phyloP scores from a whole-genome alignment of 441 rosid genomes.

The Sinapis alba region DNA sequence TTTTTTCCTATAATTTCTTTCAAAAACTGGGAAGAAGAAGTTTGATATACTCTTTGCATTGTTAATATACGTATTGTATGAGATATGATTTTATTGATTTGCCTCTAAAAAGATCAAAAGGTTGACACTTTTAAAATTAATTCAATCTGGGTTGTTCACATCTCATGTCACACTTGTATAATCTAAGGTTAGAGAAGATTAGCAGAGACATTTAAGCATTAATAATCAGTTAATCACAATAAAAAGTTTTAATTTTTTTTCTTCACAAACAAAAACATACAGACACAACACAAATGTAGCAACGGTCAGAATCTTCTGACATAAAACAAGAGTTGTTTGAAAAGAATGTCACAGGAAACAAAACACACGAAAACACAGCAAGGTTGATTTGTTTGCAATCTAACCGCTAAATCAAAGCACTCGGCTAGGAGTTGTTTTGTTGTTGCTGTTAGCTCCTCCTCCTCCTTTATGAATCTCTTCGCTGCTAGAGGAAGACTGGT shows the following conservation, averaged over 20 bases:
- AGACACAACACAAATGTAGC: slow-evolving; percentile 21
- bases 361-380: slow-evolving; percentile 27
- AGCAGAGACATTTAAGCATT: slow-evolving; percentile 23
- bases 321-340: background rate
- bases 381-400: slow-evolving; percentile 28
- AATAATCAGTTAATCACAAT: slow-evolving; percentile 29
- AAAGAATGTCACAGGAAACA: background rate
- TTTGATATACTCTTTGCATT: slow-evolving; percentile 22
- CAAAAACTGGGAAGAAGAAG: slow-evolving; percentile 16
- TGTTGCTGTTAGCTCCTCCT: slow-evolving; percentile 27
- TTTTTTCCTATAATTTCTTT: slow-evolving; percentile 23
- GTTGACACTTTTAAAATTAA: background rate
- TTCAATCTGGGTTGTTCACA: background rate
- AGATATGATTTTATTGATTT: slow-evolving; percentile 13
- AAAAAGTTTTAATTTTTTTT: slow-evolving; percentile 1
- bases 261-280: background rate
- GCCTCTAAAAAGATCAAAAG: background rate
- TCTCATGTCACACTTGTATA: background rate
- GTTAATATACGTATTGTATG: slow-evolving; percentile 41
- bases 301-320: slow-evolving; percentile 31
- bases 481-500: slow-evolving; percentile 39
- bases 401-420: slow-evolving; percentile 32
- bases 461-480: slow-evolving; percentile 33
- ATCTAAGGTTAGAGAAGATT: background rate
- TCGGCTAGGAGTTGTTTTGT: slow-evolving; percentile 23